phyloP scores from a whole-genome alignment of 78 protist genomes.

The Ministeria vibrans region DNA sequence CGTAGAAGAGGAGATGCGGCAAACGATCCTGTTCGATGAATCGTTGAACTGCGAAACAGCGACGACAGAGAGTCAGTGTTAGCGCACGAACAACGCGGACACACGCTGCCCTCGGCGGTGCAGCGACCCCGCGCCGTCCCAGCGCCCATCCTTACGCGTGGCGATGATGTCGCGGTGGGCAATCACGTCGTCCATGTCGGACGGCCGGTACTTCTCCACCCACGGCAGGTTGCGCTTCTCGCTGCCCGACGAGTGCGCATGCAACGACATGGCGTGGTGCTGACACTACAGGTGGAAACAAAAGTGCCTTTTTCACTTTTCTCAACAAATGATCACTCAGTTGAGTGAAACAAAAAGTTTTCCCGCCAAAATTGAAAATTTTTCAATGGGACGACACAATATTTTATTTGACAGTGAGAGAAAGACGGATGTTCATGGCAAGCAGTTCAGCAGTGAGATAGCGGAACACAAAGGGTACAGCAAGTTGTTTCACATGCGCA shows the following conservation, averaged over 20 bases:
- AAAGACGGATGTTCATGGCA: slow-evolving; percentile 66
- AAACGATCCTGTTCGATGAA: slow-evolving; percentile 45
- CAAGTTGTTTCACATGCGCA: slow-evolving; percentile 13
- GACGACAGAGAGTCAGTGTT: neutral
- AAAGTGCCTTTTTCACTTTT: too few species aligned
- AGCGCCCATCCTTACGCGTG: slow-evolving; percentile 9
- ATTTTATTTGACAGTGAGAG: slow-evolving; percentile 22
- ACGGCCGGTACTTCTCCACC: slow-evolving; percentile 82
- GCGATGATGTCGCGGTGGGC: slow-evolving; percentile 64
- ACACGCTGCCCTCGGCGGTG: neutral
- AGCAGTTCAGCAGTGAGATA: slow-evolving; percentile 82
- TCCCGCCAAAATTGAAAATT: too few species aligned
- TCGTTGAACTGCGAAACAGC: slow-evolving; percentile 7
- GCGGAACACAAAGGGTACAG: slow-evolving; percentile 81
- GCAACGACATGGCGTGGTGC: too few species aligned
- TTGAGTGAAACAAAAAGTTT: too few species aligned
- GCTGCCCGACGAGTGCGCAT: too few species aligned
- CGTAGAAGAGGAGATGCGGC: slow-evolving; percentile 89
- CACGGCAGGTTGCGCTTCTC: slow-evolving; percentile 46
- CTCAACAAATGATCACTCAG: too few species aligned
- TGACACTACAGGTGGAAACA: too few species aligned
- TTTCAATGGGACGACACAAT: too few species aligned
- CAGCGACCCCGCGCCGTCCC: neutral
- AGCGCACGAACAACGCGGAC: neutral
- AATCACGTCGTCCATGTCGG: slow-evolving; percentile 31